Conservation (phyloP, 192 early-diverging fungal genomes). For the Mortierella claussenii region DNA sequence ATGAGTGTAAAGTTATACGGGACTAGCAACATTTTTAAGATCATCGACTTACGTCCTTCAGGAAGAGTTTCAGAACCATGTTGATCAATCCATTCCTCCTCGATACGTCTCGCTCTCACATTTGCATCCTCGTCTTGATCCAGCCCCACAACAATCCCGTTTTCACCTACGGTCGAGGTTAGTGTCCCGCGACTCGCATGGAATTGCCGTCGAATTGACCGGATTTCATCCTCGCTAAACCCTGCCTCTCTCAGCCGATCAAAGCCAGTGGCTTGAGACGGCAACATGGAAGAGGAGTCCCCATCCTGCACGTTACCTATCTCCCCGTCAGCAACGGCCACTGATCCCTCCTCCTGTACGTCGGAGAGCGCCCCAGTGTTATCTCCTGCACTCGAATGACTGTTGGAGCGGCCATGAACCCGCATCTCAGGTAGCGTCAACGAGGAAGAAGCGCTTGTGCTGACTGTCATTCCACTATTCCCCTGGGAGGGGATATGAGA, state of each 20-base stretch:
- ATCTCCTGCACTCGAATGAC: not conserved
- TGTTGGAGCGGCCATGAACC: not conserved
- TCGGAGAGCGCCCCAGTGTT: not conserved
- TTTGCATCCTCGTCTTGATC: slow-evolving; percentile 47
- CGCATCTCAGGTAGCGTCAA: slow-evolving; percentile 16
- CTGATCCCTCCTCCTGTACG: not conserved
- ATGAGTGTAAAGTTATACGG: too few species aligned
- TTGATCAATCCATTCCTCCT: slow-evolving; percentile 69
- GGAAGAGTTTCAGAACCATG: slow-evolving; percentile 61
- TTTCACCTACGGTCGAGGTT: slow-evolving; percentile 34
- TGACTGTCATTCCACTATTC: slow-evolving; percentile 7
- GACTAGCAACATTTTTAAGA: not conserved
- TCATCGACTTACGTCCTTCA: slow-evolving; percentile 64
- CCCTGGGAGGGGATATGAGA: not conserved
- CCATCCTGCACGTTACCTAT: not conserved
- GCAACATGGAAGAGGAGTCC: slow-evolving; percentile 20
- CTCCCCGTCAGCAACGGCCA: not conserved
- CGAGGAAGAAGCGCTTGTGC: slow-evolving; percentile 14
- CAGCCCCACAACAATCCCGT: slow-evolving; percentile 30
- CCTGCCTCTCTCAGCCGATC: slow-evolving; percentile 68
- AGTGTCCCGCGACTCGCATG: slow-evolving; percentile 61
- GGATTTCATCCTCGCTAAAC: slow-evolving; percentile 67
- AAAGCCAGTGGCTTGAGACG: slow-evolving; percentile 58
- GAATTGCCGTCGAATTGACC: slow-evolving; percentile 63
- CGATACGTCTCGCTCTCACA: slow-evolving; percentile 47